Evolutionary conservation across 495 filamentous ascomycete genomes (phyloP).

Genomic region (Aspergillus taichungensis): DNA sequence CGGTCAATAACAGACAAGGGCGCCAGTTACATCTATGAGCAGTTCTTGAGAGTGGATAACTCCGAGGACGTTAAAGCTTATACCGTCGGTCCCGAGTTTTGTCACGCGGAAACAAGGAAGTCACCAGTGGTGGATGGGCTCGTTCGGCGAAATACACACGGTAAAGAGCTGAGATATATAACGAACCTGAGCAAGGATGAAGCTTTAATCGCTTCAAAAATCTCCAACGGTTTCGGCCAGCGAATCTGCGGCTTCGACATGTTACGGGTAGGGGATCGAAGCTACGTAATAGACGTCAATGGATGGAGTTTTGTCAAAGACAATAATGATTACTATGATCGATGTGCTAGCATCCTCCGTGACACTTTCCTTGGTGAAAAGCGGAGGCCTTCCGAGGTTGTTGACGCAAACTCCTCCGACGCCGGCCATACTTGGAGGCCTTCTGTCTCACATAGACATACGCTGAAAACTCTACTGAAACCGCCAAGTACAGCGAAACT

Average conservation of each 20-base stretch:
- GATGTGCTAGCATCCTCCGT: constrained; percentile 73
- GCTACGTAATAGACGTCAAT: constrained; percentile 98
- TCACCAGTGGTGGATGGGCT: constrained; percentile 95
- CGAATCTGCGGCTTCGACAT: constrained; percentile 95
- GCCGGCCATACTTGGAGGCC: constrained; percentile 24
- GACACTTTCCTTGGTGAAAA: constrained; percentile 79
- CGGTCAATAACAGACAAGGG: constrained; percentile 67
- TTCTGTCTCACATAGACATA: constrained; percentile 33
- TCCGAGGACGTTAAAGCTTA: constrained; percentile 98
- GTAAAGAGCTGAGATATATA: constrained; percentile 94
- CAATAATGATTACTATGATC: constrained; percentile 97
- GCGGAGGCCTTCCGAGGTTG: constrained; percentile 33
- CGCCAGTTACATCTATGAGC: constrained; percentile 89
- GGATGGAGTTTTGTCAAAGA: constrained; percentile 99
- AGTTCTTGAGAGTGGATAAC: constrained; percentile 92
- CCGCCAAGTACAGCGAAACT: constrained; percentile 59
- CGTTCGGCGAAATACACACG: constrained; percentile 90
- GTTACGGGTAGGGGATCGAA: constrained; percentile 75
- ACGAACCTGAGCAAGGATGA: constrained; percentile 77
- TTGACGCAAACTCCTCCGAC: constrained; percentile 25
- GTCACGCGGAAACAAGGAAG: constrained; percentile 94
- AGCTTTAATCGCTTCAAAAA: constrained; percentile 74
- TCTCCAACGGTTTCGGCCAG: constrained; percentile 88
- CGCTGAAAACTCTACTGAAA: constrained; percentile 50
- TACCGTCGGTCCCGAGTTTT: constrained; percentile 88